Evolutionary conservation across 768 basidiomycete genomes (phyloP).

Genomic region (Mrakia blollopis): DNA sequence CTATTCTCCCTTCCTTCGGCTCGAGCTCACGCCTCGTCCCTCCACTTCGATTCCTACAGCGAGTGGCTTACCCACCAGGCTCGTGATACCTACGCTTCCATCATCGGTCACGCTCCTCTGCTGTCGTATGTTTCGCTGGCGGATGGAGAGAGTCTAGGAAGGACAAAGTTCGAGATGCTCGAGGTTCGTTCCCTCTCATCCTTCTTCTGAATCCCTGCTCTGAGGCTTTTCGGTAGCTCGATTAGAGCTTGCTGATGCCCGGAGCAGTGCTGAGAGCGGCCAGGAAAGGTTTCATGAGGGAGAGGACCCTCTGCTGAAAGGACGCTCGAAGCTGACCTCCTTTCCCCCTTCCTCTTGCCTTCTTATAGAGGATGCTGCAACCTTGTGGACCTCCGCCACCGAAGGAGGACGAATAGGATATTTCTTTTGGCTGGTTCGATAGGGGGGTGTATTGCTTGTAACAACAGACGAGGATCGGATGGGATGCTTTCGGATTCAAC

Average conservation of each 20-base stretch:
- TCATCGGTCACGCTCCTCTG: slow-evolving; percentile 83
- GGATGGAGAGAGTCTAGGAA: slow-evolving; percentile 85
- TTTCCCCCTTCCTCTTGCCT: neutral
- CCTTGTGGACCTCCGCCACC: slow-evolving; percentile 87
- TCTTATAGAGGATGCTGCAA: slow-evolving; percentile 76
- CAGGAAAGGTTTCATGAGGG: too few species aligned
- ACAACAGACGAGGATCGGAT: neutral
- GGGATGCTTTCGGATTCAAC: too few species aligned
- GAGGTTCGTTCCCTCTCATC: slow-evolving; percentile 57
- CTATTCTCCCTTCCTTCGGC: neutral
- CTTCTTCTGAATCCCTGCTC: neutral
- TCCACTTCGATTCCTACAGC: slow-evolving; percentile 48
- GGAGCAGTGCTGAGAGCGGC: too few species aligned
- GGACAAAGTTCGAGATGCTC: slow-evolving; percentile 88
- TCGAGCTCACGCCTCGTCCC: neutral
- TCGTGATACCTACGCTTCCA: slow-evolving; percentile 87
- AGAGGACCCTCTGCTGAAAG: too few species aligned
- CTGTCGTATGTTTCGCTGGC: slow-evolving; percentile 84
- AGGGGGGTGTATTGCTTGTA: neutral
- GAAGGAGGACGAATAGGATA: slow-evolving; percentile 63
- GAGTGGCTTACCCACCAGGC: slow-evolving; percentile 98
- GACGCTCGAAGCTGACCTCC: neutral
- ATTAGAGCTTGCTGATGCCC: neutral
- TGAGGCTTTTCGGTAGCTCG: neutral
- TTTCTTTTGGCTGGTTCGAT: neutral